These are phyloP conservation scores for Euphrasia arctica DNA, from an alignment of 305 asterid species.

Conservation along the genomic window DNA sequence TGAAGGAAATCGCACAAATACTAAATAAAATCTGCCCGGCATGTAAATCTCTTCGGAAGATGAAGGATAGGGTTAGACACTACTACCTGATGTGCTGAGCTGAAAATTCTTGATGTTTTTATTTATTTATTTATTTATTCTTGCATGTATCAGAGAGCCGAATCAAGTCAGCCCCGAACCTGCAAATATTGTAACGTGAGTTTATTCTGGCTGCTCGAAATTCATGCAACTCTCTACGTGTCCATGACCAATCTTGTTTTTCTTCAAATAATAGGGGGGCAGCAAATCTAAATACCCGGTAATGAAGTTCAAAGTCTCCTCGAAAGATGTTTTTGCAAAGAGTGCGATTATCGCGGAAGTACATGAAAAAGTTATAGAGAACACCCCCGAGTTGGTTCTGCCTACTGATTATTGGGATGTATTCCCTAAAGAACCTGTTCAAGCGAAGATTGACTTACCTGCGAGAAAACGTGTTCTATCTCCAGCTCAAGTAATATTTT, in stretches of 20 bases:
- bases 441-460: constrained; percentile 33
- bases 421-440: constrained; percentile 59
- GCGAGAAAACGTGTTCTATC: constrained; percentile 53
- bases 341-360: constrained; percentile 78
- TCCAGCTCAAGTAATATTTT: constrained; percentile 70
- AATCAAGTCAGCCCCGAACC: constrained; percentile 33
- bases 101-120: background rate
- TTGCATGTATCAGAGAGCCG: constrained; percentile 49
- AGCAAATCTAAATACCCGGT: constrained; percentile 54
- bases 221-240: constrained; percentile 21
- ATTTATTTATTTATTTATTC: constrained; percentile 24
- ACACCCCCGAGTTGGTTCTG: constrained; percentile 29
- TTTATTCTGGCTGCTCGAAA: constrained; percentile 26
- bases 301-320: constrained; percentile 73
- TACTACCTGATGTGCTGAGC: constrained; percentile 19
- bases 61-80: constrained; percentile 70
- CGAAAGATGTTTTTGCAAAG: constrained; percentile 67
- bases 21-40: constrained; percentile 89
- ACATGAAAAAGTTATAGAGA: constrained; percentile 31
- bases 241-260: constrained; percentile 32
- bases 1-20: constrained; percentile 67
- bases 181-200: constrained; percentile 94
- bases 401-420: constrained; percentile 90
- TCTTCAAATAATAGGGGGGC: constrained; percentile 56
- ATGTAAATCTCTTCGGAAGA: constrained; percentile 56